Evolutionary conservation across 441 rosid genomes (phyloP).

Genomic region (Macaranga tanarius): DNA sequence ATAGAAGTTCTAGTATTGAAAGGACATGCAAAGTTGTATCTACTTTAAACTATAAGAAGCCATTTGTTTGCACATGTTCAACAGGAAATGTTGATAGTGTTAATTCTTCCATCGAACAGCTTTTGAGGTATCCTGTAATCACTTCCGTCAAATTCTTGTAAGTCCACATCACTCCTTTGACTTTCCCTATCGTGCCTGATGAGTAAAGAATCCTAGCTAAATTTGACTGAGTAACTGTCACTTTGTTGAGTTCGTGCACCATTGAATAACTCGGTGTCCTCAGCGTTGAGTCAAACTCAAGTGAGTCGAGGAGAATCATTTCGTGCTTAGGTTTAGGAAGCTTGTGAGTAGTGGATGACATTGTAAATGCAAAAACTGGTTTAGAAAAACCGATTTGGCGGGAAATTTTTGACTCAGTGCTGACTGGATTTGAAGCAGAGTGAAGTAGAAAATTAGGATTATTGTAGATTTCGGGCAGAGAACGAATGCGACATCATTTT

Average conservation of each 20-base stretch:
- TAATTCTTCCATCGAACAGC: conserved; percentile 38
- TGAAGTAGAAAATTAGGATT: conserved; percentile 34
- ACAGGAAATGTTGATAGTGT: conserved; percentile 58
- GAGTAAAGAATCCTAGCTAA: conserved; percentile 37
- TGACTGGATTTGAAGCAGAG: conserved; percentile 34
- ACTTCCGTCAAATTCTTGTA: conserved; percentile 31
- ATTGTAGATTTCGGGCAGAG: conserved; percentile 26
- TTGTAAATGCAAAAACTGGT: conserved; percentile 40
- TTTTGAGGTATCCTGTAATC: conserved; percentile 19
- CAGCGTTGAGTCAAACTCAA: conserved; percentile 33
- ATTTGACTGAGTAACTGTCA: conserved; percentile 27
- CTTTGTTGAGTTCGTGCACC: neutral
- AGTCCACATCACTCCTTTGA: conserved; percentile 39
- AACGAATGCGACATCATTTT: conserved; percentile 30
- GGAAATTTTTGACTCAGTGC: conserved; percentile 26
- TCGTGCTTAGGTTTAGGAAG: conserved; percentile 23
- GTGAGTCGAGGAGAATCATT: conserved; percentile 36
- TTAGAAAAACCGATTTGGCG: conserved; percentile 28
- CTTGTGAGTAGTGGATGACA: conserved; percentile 27
- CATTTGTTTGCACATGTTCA: conserved; percentile 90
- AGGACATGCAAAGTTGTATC: conserved; percentile 71
- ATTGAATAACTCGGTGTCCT: neutral
- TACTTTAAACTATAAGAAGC: conserved; percentile 78
- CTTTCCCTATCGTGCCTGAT: conserved; percentile 39
- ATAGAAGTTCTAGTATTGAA: conserved; percentile 60